A percentile compares a stretch with the other conserved stretches of the same genome.
Conservation (phyloP, 768 basidiomycete species). For the Suillus paluster region DNA sequence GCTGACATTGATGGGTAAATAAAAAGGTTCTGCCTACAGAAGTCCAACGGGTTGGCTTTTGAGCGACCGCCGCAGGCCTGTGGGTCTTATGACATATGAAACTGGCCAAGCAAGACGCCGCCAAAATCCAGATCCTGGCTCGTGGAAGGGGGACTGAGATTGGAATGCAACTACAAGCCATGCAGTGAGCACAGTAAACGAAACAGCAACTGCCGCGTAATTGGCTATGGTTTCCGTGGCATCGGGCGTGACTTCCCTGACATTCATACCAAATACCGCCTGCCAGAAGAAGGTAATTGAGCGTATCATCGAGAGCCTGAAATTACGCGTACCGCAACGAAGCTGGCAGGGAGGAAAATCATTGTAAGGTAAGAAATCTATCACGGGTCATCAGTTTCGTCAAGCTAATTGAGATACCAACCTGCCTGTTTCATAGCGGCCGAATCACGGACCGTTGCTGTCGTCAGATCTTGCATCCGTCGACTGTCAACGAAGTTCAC, state of each 20-base stretch:
- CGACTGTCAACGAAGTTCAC: slow-evolving; percentile 55
- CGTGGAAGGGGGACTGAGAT: slow-evolving; percentile 18
- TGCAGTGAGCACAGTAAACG: slow-evolving; percentile 49
- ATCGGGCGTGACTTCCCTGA: slow-evolving; percentile 23
- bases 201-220: slow-evolving; percentile 43
- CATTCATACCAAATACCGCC: slow-evolving; percentile 11
- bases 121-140: slow-evolving; percentile 10
- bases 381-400: slow-evolving; percentile 8
- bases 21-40: neutral
- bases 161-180: slow-evolving; percentile 62
- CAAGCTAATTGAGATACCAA: neutral
- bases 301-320: neutral
- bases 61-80: neutral
- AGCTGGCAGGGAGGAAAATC: slow-evolving; percentile 59
- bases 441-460: slow-evolving; percentile 16
- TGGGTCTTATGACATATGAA: slow-evolving; percentile 14
- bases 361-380: slow-evolving; percentile 60
- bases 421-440: slow-evolving; percentile 27
- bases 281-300: slow-evolving; percentile 18
- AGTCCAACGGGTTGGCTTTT: neutral
- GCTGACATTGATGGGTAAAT: neutral
- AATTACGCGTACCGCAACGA: slow-evolving; percentile 32
- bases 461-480: slow-evolving; percentile 11
- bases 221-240: slow-evolving; percentile 36
- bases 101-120: slow-evolving; percentile 28